Conservation (phyloP, 495 filamentous ascomycete genomes). For the Talaromyces adpressus region DNA sequence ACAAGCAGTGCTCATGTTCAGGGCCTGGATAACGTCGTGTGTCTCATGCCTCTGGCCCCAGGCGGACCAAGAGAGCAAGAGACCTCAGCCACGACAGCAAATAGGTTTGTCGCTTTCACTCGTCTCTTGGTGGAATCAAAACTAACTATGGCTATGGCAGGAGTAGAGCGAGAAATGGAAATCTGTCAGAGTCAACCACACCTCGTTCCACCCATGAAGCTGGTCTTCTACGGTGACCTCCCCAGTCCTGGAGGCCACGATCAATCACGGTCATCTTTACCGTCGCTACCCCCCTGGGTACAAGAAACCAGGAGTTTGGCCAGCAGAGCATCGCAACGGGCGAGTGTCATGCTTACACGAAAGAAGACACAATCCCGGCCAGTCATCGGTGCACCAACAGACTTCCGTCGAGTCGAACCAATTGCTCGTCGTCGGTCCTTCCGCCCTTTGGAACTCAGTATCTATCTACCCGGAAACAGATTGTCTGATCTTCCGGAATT, state of each 20-base stretch:
- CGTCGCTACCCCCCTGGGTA: slow-evolving; percentile 28
- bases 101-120: slow-evolving; percentile 14
- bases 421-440: slow-evolving; percentile 34
- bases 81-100: slow-evolving; percentile 17
- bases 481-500: slow-evolving; percentile 53
- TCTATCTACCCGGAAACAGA: slow-evolving; percentile 57
- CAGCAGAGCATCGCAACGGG: slow-evolving; percentile 43
- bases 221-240: slow-evolving; percentile 32
- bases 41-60: slow-evolving; percentile 25
- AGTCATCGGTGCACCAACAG: slow-evolving; percentile 45
- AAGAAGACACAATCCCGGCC: slow-evolving; percentile 36
- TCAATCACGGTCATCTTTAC: slow-evolving; percentile 21
- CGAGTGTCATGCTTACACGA: slow-evolving; percentile 40
- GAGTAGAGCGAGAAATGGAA: slow-evolving; percentile 37
- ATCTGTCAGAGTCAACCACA: slow-evolving; percentile 45
- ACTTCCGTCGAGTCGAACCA: slow-evolving; percentile 44
- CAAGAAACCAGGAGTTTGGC: slow-evolving; percentile 33
- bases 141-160: slow-evolving; percentile 19
- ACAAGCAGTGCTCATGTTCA: slow-evolving; percentile 35
- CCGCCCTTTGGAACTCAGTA: slow-evolving; percentile 68
- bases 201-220: slow-evolving; percentile 40
- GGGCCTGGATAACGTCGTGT: slow-evolving; percentile 38
- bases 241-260: slow-evolving; percentile 25
- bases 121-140: background rate
- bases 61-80: slow-evolving; percentile 20